These are phyloP conservation scores for Eucalyptus pauciflora DNA, from an alignment of 345 rosid species.

Conservation along the genomic window DNA sequence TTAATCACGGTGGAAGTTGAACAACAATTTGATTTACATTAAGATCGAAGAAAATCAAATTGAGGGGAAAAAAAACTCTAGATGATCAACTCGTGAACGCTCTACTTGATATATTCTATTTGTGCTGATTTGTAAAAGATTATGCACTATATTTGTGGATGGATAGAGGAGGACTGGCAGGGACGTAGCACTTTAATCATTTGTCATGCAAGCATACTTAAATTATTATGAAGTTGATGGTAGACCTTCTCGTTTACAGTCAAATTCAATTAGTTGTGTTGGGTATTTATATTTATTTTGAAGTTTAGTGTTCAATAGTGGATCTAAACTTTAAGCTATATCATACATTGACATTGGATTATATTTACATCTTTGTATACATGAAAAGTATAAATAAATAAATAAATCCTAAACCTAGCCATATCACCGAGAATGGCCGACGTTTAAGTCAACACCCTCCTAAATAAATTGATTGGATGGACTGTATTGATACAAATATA, in stretches of 20 bases:
- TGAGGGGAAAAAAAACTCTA: not conserved
- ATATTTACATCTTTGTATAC: too few relatives aligned
- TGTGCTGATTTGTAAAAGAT: not conserved
- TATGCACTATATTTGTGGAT: not conserved
- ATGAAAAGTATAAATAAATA: too few relatives aligned
- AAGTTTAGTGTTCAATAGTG: not conserved
- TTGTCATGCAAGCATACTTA: not conserved
- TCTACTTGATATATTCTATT: not conserved
- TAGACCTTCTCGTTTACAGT: not conserved
- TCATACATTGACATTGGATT: not conserved
- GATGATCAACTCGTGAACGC: not conserved
- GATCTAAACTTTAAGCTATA: not conserved
- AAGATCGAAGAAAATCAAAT: not conserved
- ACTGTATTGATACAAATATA: rapidly evolving
- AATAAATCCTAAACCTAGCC: too few relatives aligned
- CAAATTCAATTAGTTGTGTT: not conserved
- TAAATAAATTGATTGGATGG: too few relatives aligned
- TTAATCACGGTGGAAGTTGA: not conserved
- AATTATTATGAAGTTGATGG: not conserved
- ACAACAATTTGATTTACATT: not conserved
- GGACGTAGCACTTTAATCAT: not conserved
- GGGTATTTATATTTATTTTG: not conserved
- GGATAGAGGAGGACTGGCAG: not conserved
- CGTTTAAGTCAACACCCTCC: too few relatives aligned
- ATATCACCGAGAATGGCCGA: too few relatives aligned